phyloP scores from a whole-genome alignment of 176 grass and related monocot species.

The Hsuehochloa calcarea region DNA sequence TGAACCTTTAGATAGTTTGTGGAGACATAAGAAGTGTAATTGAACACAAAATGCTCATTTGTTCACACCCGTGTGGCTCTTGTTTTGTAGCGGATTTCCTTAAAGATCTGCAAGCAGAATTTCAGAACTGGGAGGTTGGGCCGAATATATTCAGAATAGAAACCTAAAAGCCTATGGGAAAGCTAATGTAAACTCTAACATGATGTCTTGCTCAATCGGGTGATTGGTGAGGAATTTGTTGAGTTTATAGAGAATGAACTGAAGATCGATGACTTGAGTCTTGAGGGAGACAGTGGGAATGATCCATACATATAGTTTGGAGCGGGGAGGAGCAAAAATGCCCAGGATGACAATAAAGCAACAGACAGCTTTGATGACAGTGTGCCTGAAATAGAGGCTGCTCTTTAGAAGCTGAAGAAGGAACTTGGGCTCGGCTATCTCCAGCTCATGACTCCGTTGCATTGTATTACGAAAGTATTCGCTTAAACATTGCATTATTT shows the following conservation, averaged over 20 bases:
- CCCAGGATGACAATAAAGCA: not conserved
- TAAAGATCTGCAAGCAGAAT: conserved; percentile 78
- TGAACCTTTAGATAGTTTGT: not conserved
- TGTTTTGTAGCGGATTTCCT: conserved; percentile 73
- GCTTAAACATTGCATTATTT: no score
- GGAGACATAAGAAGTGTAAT: not conserved
- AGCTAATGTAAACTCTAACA: not conserved
- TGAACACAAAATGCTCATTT: not conserved
- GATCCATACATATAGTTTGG: conserved; percentile 26
- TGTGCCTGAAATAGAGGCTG: conserved; percentile 75
- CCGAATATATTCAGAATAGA: conserved; percentile 63
- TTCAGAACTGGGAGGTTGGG: conserved; percentile 83
- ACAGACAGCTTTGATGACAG: conserved; percentile 46
- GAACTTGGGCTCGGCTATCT: conserved; percentile 65
- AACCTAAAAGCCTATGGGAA: conserved; percentile 86
- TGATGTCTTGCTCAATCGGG: conserved; percentile 37
- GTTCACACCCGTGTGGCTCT: conserved; percentile 9
- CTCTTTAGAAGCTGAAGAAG: conserved; percentile 84
- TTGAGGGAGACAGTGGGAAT: not conserved
- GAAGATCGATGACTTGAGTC: conserved; percentile 45
- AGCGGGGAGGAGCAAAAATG: conserved; percentile 23
- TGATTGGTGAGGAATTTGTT: conserved; percentile 78
- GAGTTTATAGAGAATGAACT: conserved; percentile 87
- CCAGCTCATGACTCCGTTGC: no score
- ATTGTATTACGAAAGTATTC: no score